phyloP scores from a whole-genome alignment of 352 stramenopile genomes.

The Phytophthora syringae region DNA sequence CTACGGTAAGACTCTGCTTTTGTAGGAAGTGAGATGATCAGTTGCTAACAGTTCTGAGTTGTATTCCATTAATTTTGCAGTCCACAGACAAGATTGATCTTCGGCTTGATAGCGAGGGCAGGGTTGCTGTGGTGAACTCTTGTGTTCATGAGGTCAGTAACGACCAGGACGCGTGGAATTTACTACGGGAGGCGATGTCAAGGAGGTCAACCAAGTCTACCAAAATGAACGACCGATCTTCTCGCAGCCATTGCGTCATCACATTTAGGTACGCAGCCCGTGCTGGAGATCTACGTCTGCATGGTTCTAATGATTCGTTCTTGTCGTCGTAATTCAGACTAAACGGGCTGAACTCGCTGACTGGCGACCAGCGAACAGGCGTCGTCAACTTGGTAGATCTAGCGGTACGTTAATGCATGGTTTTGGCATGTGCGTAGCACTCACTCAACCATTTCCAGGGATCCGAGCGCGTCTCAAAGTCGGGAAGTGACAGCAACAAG shows the following conservation, averaged over 20 bases:
- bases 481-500: slow-evolving; percentile 73
- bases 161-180: slow-evolving; percentile 67
- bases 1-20: slow-evolving; percentile 42
- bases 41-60: slow-evolving; percentile 3
- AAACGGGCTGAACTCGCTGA: slow-evolving; percentile 66
- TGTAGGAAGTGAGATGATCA: not conserved
- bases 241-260: slow-evolving; percentile 86
- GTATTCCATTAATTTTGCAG: slow-evolving; percentile 25
- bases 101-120: slow-evolving; percentile 72
- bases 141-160: slow-evolving; percentile 61
- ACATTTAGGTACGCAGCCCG: slow-evolving; percentile 65
- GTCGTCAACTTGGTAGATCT: slow-evolving; percentile 86
- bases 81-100: slow-evolving; percentile 75
- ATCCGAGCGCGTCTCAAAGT: slow-evolving; percentile 86
- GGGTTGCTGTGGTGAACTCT: slow-evolving; percentile 68
- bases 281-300: not conserved
- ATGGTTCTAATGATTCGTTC: not conserved
- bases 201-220: slow-evolving; percentile 82
- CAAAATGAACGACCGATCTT: slow-evolving; percentile 88
- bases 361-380: slow-evolving; percentile 58
- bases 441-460: slow-evolving; percentile 42
- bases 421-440: not conserved
- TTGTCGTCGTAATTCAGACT: slow-evolving; percentile 41
- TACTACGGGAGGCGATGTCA: slow-evolving; percentile 66
- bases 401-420: slow-evolving; percentile 48